phyloP scores from a whole-genome alignment of 352 stramenopile species.

The Pythium aristosporum region DNA sequence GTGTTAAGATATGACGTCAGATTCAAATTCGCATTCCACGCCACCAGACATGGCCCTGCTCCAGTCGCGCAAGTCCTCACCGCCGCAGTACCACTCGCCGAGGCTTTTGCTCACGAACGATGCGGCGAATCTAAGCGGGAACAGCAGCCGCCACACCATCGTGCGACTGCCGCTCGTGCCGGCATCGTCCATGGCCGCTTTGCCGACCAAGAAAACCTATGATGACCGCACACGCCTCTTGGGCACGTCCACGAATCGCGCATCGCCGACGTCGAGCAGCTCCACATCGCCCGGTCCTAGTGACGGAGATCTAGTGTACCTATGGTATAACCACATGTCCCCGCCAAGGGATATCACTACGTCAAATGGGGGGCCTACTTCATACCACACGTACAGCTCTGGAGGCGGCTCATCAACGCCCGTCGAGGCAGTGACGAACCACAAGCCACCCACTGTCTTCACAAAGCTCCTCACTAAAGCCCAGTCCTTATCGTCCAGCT shows the following conservation, averaged over 20 bases:
- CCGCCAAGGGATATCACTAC: not conserved
- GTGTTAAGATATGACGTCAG: slow-evolving; percentile 21
- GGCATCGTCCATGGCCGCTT: not conserved
- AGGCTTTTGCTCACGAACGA: not conserved
- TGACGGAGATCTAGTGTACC: slow-evolving; percentile 20
- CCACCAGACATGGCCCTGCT: slow-evolving; percentile 17
- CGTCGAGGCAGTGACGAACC: not conserved
- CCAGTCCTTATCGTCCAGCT: slow-evolving; percentile 17
- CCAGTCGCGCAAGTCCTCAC: not conserved
- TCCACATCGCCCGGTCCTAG: slow-evolving; percentile 14
- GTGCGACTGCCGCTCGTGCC: not conserved
- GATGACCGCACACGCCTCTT: slow-evolving; percentile 17
- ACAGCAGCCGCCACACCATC: not conserved
- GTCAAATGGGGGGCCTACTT: not conserved
- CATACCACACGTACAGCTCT: not conserved
- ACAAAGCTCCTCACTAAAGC: slow-evolving; percentile 14
- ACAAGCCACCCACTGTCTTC: not conserved
- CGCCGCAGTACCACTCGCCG: not conserved
- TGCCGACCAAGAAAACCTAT: slow-evolving; percentile 8
- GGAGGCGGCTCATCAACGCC: not conserved
- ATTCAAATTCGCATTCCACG: slow-evolving; percentile 9
- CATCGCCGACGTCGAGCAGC: slow-evolving; percentile 10
- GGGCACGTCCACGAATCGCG: not conserved
- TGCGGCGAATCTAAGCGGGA: not conserved
- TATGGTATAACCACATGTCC: slow-evolving; percentile 7